phyloP scores from a whole-genome alignment of 140 eudicot species.

The Oenanthe javanica region DNA sequence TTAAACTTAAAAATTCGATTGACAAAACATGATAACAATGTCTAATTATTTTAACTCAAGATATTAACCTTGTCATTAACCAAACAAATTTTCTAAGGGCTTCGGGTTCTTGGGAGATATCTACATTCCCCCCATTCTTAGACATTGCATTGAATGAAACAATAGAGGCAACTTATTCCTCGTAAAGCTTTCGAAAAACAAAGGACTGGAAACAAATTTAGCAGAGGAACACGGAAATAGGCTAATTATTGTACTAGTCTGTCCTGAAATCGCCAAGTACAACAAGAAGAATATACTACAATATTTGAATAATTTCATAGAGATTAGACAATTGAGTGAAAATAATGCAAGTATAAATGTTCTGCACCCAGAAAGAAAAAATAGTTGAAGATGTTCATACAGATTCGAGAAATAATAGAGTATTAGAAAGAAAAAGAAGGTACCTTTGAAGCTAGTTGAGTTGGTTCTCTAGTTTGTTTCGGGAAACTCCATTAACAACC shows the following conservation, averaged over 20 bases:
- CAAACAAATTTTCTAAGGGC: conserved; percentile 27
- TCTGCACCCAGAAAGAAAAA: no score
- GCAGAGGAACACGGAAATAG: conserved; percentile 21
- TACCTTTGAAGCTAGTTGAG: not conserved
- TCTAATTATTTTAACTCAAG: not conserved
- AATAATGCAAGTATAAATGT: not conserved
- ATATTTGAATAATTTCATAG: no score
- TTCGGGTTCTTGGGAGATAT: conserved; percentile 28
- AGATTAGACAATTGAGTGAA: not conserved
- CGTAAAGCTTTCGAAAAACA: conserved; percentile 3
- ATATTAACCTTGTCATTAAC: conserved; percentile 44
- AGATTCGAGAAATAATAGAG: not conserved
- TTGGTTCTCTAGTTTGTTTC: not conserved
- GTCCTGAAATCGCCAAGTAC: conserved; percentile 22
- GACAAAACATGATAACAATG: not conserved
- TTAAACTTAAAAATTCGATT: not conserved
- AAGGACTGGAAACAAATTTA: conserved; percentile 19
- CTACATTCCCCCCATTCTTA: conserved; percentile 20
- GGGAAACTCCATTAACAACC: conserved; percentile 4
- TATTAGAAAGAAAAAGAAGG: not conserved
- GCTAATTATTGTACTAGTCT: conserved; percentile 20
- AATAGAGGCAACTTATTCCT: conserved; percentile 17
- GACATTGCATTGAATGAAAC: conserved; percentile 23
- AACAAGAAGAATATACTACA: not conserved
- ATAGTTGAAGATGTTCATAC: not conserved